Evolutionary conservation across 164 flowering plant species (phyloP).

Genomic region (Kingdonia uniflora): DNA sequence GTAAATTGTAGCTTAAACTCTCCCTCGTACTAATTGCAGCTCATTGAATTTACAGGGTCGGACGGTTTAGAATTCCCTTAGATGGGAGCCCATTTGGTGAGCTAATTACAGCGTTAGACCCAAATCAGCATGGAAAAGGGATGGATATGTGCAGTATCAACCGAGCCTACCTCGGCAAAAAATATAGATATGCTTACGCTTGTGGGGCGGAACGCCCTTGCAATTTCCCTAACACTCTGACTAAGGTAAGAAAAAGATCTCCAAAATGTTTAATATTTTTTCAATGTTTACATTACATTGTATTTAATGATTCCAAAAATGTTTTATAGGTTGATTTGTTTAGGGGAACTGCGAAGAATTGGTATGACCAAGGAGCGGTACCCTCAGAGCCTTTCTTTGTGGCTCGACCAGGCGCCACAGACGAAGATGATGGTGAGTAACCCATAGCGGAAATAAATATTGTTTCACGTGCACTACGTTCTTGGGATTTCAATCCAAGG

Average conservation of each 20-base stretch:
- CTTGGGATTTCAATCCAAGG: too few species aligned
- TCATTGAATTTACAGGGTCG: conserved; percentile 44
- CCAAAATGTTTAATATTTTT: neutral
- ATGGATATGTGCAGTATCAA: conserved; percentile 98
- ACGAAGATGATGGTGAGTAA: conserved; percentile 84
- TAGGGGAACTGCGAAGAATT: conserved; percentile 66
- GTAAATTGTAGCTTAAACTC: too few species aligned
- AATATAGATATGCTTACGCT: conserved; percentile 86
- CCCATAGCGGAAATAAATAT: too few species aligned
- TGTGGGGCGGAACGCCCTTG: conserved; percentile 94
- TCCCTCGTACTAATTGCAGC: too few species aligned
- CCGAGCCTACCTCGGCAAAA: conserved; percentile 58
- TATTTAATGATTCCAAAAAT: neutral
- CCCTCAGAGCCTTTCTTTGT: conserved; percentile 96
- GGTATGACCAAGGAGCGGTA: conserved; percentile 69
- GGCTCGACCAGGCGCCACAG: conserved; percentile 73
- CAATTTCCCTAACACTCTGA: conserved; percentile 91
- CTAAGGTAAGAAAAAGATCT: conserved; percentile 45
- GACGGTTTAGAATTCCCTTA: conserved; percentile 72
- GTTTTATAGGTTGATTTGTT: conserved; percentile 57
- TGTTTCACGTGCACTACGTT: too few species aligned
- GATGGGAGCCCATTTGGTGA: conserved; percentile 77
- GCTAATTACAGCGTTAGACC: conserved; percentile 72
- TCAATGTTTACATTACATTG: too few species aligned
- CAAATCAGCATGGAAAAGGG: conserved; percentile 83